Evolutionary conservation across 177 flowering plant genomes (phyloP), one percentile per base, ranked within the genome.

Genomic region (Vitis hybrid): DNA sequence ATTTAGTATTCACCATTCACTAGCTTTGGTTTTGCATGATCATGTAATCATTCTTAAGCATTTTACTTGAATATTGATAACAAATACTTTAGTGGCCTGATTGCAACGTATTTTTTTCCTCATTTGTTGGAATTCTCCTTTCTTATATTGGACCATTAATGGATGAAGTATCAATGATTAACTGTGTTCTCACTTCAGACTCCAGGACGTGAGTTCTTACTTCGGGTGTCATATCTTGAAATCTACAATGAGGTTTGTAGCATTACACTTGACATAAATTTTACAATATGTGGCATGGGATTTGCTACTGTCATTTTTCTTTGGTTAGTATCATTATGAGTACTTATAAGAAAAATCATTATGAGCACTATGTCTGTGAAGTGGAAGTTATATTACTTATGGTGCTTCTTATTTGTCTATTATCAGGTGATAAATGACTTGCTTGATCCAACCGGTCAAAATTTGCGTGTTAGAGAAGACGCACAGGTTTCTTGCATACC

Each of bases 391-490:
- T 53, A 48, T 75, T 55, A 68, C 65, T 29, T 70, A 0, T 51
- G 1, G 19, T 70, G 59, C 73, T 60, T 6, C 15, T 61, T 39
- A n/a, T 70, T 49, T 51, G 72, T 75, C 64, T 83, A 14, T 21
- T 76, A 70, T 62, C 83, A 95, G 99, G 94, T 95, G 79, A 95
- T 95, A 76, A 95, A 95, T 87, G 99, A 95, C 79, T 87, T 95
- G 82, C 97, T 95, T 67, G 99, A 95, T 80, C 99, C 99, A 71
- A 93, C 99, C 5, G 97, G 97, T 70, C 99, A 95, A 75, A 95
- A 95, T 83, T 79, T 95, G 80, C 98, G 98, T 58, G 97, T 95
- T 62, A 86, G 98, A 82, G 99, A 95, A 82, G 99, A 95, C 88
- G 91, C 90, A 60, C 99, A 95, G 98, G 99, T 93, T 73, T 76